Base-by-base conservation (phyloP, 2,329 filamentous ascomycete genomes). In the Beauveria asiatica region DNA sequence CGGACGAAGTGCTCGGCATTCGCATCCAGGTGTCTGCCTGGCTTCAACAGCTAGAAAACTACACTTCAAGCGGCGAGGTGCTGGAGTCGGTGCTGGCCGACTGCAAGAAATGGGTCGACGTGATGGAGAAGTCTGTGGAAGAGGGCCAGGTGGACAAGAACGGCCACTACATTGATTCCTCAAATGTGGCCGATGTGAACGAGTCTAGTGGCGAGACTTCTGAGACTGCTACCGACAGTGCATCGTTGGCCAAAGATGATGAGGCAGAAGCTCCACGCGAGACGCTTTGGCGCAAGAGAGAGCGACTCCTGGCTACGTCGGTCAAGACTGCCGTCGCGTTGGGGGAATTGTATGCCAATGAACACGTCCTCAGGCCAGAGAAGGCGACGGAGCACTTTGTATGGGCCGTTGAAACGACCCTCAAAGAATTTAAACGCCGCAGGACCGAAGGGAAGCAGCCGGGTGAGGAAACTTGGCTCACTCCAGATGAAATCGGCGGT, bases 1-100 rank as follows among this genome's bases (percentile, higher is more conserved):
- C 89, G 4, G 89, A 97, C 67, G 92, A 97, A 71, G 87, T 97
- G 39, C 80, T 97, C 66, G 94, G 94, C 9, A 86, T 97, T 57
- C 90, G 92, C 69, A 86, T 97, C 55, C 86, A 92, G 70, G 80
- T 96, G 9, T 86, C 90, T 1, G 81, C 82, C 10, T 85, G 96
- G 80, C 80, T 96, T 63, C 90, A 97, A 73, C 87, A 88, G 68
- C 83, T 90, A 17, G 81, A 86, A 37, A 83, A 88, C 67, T 86
- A 86, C 68, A 79, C 83, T 23, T 83, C 86, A 61, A 85, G 92
- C 0, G 86, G 90, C 61, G 83, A 90, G 54, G 85, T 96, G 4
- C 75, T 97, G 37, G 90, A 96, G 72, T 82, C 85, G n/a, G 80
- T 95, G 46, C 80, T 87, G 63, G 74, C 72, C 5, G 91, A 96